Percentiles rank a stretch among this genome's conserved stretches.
Evolutionary conservation across 1,284 basidiomycete species (phyloP).

Genomic region (Tranzscheliella williamsii): DNA sequence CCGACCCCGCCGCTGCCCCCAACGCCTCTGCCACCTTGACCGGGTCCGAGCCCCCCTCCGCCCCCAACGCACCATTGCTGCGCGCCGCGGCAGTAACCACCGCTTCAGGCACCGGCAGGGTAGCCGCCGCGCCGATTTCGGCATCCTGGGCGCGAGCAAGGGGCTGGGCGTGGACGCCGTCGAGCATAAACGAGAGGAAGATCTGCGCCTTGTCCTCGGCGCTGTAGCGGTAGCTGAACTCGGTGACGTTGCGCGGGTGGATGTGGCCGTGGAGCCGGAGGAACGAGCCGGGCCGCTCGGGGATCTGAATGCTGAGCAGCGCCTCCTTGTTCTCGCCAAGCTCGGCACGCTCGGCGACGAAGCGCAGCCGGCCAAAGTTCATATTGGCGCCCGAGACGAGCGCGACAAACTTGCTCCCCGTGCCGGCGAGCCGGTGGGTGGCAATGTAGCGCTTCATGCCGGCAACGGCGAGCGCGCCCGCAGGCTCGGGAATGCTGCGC

Average conservation of each 20-base stretch:
- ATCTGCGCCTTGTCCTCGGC: slow-evolving; percentile 70
- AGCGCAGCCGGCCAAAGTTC: slow-evolving; percentile 95
- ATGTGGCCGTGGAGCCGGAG: slow-evolving; percentile 82
- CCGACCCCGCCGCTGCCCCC: background rate
- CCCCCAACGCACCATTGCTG: background rate
- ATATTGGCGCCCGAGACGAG: slow-evolving; percentile 96
- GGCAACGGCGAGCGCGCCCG: slow-evolving; percentile 91
- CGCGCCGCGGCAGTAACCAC: background rate
- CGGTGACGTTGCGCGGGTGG: slow-evolving; percentile 89
- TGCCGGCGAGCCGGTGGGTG: slow-evolving; percentile 77
- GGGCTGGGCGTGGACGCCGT: slow-evolving; percentile 43
- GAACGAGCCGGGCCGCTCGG: slow-evolving; percentile 90
- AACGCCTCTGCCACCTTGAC: slow-evolving; percentile 1
- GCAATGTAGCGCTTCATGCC: slow-evolving; percentile 87
- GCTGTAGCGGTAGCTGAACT: slow-evolving; percentile 87
- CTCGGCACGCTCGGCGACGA: slow-evolving; percentile 96
- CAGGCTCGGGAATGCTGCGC: slow-evolving; percentile 75
- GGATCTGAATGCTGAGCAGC: slow-evolving; percentile 86
- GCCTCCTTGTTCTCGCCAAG: slow-evolving; percentile 94
- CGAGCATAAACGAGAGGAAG: slow-evolving; percentile 85
- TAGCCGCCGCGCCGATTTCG: slow-evolving; percentile 13
- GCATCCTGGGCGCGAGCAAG: background rate
- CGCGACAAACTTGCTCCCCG: slow-evolving; percentile 84
- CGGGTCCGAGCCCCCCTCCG: slow-evolving; percentile 1
- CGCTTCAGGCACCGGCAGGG: slow-evolving; percentile 11